A percentile compares a stretch with the other conserved stretches of the same genome.
Evolutionary conservation across 306 rosid genomes (phyloP).

Genomic region (Vigna angularis): DNA sequence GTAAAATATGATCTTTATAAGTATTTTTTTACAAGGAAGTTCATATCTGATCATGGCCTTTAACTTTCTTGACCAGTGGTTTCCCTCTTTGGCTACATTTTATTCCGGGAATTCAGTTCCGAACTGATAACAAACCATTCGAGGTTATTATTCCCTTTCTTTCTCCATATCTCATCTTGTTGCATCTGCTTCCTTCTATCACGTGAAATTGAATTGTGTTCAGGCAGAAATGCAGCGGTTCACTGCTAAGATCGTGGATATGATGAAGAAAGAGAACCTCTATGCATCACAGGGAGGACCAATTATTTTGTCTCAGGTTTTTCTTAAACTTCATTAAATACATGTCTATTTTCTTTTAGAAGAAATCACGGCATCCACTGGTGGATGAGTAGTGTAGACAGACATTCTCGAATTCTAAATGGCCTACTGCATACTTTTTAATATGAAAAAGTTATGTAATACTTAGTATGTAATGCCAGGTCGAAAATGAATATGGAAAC

Average conservation of each 20-base stretch:
- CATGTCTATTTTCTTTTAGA: too few species aligned
- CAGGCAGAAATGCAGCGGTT: conserved; percentile 92
- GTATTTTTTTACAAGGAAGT: neutral
- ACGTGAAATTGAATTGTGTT: conserved; percentile 11
- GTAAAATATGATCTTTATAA: conserved; percentile 41
- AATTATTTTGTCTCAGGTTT: conserved; percentile 92
- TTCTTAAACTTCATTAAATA: neutral
- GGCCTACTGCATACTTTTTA: neutral
- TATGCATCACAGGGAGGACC: conserved; percentile 96
- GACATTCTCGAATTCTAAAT: neutral
- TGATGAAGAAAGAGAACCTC: conserved; percentile 87
- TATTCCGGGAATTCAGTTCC: conserved; percentile 75
- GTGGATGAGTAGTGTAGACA: too few species aligned
- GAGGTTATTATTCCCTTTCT: conserved; percentile 52
- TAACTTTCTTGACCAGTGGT: conserved; percentile 64
- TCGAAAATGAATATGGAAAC: conserved; percentile 92
- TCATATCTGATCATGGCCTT: conserved; percentile 18
- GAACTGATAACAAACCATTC: conserved; percentile 85
- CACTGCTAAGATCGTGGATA: conserved; percentile 76
- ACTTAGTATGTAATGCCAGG: conserved; percentile 40
- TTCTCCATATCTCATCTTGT: neutral
- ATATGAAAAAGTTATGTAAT: neutral
- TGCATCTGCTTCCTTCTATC: neutral
- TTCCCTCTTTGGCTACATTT: conserved; percentile 93
- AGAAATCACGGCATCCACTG: too few species aligned